Evolutionary conservation across 2,329 filamentous ascomycete species (phyloP).

Genomic region (Claviceps pazoutovae): DNA sequence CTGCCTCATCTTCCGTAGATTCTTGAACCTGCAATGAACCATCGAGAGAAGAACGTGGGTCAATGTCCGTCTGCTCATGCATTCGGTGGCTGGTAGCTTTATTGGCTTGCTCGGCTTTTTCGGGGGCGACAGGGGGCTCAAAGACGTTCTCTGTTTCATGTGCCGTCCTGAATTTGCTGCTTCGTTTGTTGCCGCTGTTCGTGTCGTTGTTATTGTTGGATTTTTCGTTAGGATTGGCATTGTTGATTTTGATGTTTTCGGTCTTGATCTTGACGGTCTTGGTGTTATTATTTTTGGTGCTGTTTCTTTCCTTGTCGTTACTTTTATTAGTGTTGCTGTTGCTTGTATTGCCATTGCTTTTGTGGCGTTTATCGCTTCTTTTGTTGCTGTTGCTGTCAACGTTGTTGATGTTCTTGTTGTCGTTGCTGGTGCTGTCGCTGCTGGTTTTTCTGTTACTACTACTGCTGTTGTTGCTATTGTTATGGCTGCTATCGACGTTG

Average conservation of each 20-base stretch:
- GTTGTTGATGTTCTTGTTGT: too few relatives aligned
- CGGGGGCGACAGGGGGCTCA: background rate
- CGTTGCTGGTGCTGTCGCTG: background rate
- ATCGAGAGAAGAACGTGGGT: background rate
- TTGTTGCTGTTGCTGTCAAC: background rate
- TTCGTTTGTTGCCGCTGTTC: background rate
- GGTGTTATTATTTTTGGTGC: background rate
- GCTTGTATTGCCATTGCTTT: background rate
- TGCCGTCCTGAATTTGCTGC: background rate
- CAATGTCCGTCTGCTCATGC: background rate
- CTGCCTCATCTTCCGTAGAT: conserved; percentile 17
- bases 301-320: background rate
- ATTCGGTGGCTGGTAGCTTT: background rate
- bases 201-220: background rate
- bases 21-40: background rate
- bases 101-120: background rate
- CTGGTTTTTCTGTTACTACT: background rate
- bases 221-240: too few relatives aligned
- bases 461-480: background rate
- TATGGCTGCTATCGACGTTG: background rate
- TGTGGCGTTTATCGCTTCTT: background rate
- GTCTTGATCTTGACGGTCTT: background rate
- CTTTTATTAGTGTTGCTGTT: background rate
- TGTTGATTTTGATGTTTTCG: background rate
- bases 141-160: background rate